Evolutionary conservation across 2,329 filamentous ascomycete genomes (phyloP).

Genomic region (Ophiostoma pallidulum): DNA sequence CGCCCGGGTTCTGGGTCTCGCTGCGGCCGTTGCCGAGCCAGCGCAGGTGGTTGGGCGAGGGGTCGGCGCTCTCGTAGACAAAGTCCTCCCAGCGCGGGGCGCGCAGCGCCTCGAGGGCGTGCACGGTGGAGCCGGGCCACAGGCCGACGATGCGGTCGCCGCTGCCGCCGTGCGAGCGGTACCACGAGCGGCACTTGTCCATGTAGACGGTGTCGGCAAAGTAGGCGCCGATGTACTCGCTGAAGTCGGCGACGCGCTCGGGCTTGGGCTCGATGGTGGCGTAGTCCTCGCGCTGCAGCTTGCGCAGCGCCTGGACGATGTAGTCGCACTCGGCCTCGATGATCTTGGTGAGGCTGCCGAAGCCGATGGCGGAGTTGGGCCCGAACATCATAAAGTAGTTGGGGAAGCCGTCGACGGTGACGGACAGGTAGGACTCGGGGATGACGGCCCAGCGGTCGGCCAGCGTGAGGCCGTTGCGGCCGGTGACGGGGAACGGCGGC

Average conservation of each 20-base stretch:
- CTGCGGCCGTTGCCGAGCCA: slow-evolving; percentile 37
- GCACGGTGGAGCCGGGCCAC: slow-evolving; percentile 37
- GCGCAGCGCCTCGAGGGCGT: slow-evolving; percentile 33
- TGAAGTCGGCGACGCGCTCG: slow-evolving; percentile 37
- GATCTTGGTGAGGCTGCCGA: slow-evolving; percentile 36
- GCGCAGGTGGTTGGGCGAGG: slow-evolving; percentile 23
- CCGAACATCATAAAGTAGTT: slow-evolving; percentile 41
- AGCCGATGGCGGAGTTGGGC: slow-evolving; percentile 38
- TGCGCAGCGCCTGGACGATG: slow-evolving; percentile 35
- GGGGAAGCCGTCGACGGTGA: slow-evolving; percentile 38
- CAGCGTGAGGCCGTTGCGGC: slow-evolving; percentile 29
- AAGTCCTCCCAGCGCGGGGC: slow-evolving; percentile 39
- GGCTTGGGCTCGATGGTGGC: slow-evolving; percentile 34
- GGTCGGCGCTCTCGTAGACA: slow-evolving; percentile 28
- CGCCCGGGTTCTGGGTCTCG: slow-evolving; percentile 24
- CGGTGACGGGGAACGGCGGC: slow-evolving; percentile 33
- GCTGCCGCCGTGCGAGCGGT: slow-evolving; percentile 34
- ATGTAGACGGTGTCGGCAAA: slow-evolving; percentile 34
- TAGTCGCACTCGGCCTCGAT: slow-evolving; percentile 41
- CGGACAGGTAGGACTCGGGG: slow-evolving; percentile 35
- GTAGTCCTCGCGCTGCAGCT: slow-evolving; percentile 38
- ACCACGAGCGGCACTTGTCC: slow-evolving; percentile 44
- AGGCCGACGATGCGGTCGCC: slow-evolving; percentile 32
- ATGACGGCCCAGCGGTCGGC: slow-evolving; percentile 28
- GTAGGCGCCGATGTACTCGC: slow-evolving; percentile 36